phyloP scores from a whole-genome alignment of 345 rosid genomes.

The Brassica napus region Da-Ae NC_063448.1:6477001-6477500 shows the following conservation, averaged over 20 bases:
- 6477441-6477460: conserved; percentile 20
- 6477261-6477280: conserved; percentile 46
- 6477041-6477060: conserved; percentile 80
- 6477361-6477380: conserved; percentile 76
- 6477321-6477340: conserved; percentile 92
- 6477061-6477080: conserved; percentile 92
- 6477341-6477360: conserved; percentile 82
- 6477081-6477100: conserved; percentile 61
- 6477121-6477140: background rate
- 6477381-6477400: conserved; percentile 70
- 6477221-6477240: conserved; percentile 71
- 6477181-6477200: conserved; percentile 97
- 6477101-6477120: background rate
- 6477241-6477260: too few relatives aligned
- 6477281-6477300: conserved; percentile 74
- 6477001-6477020: conserved; percentile 98
- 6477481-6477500: conserved; percentile 87
- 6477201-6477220: conserved; percentile 96
- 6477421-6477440: background rate
- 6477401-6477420: background rate
- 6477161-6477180: background rate
- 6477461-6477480: conserved; percentile 43
- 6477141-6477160: background rate
- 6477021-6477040: conserved; percentile 99
- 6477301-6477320: conserved; percentile 58